Base-by-base conservation (phyloP, 2,329 filamentous ascomycete genomes). In the Orbilia brochopaga region DNA sequence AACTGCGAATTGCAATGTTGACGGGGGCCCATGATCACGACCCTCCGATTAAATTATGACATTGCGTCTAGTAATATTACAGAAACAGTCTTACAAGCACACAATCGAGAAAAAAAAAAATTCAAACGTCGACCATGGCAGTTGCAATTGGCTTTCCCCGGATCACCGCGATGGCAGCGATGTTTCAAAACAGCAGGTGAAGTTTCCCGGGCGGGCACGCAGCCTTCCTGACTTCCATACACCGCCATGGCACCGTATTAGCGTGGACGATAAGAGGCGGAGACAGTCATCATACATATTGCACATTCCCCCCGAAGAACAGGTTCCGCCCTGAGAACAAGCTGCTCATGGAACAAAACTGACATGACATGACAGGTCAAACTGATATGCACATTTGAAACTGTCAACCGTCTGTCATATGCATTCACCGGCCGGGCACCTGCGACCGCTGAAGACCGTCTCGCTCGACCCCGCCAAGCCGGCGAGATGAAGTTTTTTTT, bases 371-470 rank as follows among this genome's bases (percentile, higher is more conserved):
- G 27, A 32, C 27, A 32, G 27, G 27, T 32, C 27, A 32, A 32
- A 32, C 8, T 32, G 27, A 32, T 32, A 32, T 8, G 4, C 8
- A 8, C 8, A 32, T 32, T 3, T 4, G 27, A 32, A n/a, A n/a
- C n/a, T n/a, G n/a, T n/a, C n/a, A n/a, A n/a, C n/a, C n/a, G n/a
- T n/a, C n/a, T n/a, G n/a, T 21, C 23, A 51, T 19, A 27, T n/a
- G 15, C 35, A 55, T 27, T 57, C n/a, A 15, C 11, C 21, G 21
- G 19, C 37, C 30, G 35, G 51, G 46, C 50, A 61, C 53, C 44
- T 61, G 57, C 56, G 61, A 58, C 57, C 53, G 52, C 53, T 44
- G 57, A 46, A 44, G 51, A 55, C 23, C 15, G 32, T 23, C 40
- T 15, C 13, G 1, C 21, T 44, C 23, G 17, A 27, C 10, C 32